These are phyloP conservation scores for Saccharomycopsis sp. DNA, from an alignment of 805 yeast species.

Conservation along the genomic window DNA sequence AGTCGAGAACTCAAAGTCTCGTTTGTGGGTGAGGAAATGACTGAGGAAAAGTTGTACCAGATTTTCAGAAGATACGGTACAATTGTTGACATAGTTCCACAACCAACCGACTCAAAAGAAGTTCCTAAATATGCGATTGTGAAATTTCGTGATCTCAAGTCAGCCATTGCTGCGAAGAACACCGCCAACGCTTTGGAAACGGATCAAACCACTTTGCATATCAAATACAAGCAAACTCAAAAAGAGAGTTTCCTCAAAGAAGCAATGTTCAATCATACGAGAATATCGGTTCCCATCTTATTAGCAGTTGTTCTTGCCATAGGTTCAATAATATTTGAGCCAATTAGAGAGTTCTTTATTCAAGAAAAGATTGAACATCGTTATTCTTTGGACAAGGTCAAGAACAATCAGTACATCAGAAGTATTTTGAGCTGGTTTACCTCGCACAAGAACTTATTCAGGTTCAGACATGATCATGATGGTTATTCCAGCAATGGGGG, in stretches of 20 bases:
- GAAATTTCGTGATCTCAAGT: constrained; percentile 44
- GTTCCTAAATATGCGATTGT: constrained; percentile 45
- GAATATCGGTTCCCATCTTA: constrained; percentile 71
- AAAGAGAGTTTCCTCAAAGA: constrained; percentile 45
- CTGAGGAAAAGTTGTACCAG: constrained; percentile 65
- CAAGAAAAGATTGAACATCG: constrained; percentile 60
- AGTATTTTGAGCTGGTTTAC: constrained; percentile 27
- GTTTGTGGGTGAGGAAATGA: constrained; percentile 68
- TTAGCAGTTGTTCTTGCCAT: constrained; percentile 71
- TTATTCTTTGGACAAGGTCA: constrained; percentile 41
- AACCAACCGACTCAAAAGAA: constrained; percentile 36
- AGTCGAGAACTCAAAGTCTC: constrained; percentile 51
- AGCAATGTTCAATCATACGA: constrained; percentile 63
- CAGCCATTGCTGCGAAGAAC: constrained; percentile 81
- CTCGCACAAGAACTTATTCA: constrained; percentile 30
- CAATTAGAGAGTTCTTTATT: constrained; percentile 76
- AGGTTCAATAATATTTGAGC: constrained; percentile 86
- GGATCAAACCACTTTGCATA: constrained; percentile 58
- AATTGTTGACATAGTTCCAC: constrained; percentile 64
- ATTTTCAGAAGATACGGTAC: constrained; percentile 82
- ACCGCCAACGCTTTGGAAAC: constrained; percentile 76
- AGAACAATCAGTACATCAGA: constrained; percentile 29
- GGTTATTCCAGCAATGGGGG: constrained; percentile 16
- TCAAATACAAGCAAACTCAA: constrained; percentile 56
- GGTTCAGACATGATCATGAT: constrained; percentile 25